A percentile compares a stretch with the other conserved stretches of the same genome.
Evolutionary conservation across 2,329 filamentous ascomycete genomes (phyloP).

Genomic region (Talaromyces sp.): DNA sequence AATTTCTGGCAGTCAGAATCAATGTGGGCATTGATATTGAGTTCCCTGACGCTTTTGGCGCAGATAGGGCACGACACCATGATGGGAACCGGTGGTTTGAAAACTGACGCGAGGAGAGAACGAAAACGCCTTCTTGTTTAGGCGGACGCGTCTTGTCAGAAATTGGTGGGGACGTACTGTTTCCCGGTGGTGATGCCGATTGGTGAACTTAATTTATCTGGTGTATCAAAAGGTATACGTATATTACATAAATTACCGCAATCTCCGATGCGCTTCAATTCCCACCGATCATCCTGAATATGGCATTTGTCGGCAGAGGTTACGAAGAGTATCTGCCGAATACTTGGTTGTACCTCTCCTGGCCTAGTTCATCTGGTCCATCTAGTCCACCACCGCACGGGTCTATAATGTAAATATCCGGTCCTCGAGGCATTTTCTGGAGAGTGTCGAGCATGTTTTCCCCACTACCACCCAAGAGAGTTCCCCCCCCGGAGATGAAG

Average conservation of each 20-base stretch:
- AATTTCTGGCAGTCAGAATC: conserved; percentile 70
- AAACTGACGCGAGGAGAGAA: conserved; percentile 3
- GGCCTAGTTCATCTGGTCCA: not conserved
- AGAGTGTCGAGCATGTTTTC: not conserved
- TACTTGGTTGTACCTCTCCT: no score
- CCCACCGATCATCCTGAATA: not conserved
- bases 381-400: not conserved
- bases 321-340: no score
- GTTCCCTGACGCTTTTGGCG: conserved; percentile 62
- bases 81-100: not conserved
- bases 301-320: no score
- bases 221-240: not conserved
- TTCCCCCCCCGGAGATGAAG: not conserved
- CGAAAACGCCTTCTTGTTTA: not conserved
- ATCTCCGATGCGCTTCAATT: not conserved
- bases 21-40: conserved; percentile 76
- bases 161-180: not conserved
- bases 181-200: not conserved
- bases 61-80: conserved; percentile 78
- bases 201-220: not conserved
- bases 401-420: not conserved
- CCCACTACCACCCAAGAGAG: not conserved
- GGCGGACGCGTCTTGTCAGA: not conserved
- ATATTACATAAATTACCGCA: not conserved
- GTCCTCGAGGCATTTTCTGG: not conserved